A percentile compares a stretch with the other conserved stretches of the same genome.
phyloP scores from a whole-genome alignment of 2,329 filamentous ascomycete species.

The Fusarium subglutinans region DNA sequence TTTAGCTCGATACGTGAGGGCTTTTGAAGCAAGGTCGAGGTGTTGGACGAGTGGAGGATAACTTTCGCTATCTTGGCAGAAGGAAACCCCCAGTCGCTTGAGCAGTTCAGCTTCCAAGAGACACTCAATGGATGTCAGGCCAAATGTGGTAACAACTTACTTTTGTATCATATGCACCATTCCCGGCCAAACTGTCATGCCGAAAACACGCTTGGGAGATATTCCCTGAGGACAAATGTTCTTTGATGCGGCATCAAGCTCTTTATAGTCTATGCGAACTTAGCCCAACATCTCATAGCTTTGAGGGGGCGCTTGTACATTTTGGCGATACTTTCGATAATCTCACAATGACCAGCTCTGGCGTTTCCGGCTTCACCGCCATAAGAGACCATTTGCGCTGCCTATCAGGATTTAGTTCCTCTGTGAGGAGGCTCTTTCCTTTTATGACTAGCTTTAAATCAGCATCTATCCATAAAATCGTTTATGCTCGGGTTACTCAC shows the following conservation, averaged over 20 bases:
- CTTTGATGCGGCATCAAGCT: accelerated
- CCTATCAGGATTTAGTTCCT: accelerated
- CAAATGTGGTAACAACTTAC: neutral
- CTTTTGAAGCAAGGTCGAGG: neutral
- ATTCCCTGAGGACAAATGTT: accelerated
- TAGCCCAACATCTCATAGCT: accelerated
- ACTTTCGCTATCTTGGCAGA: neutral
- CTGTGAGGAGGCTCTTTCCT: accelerated
- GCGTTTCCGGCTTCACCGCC: accelerated
- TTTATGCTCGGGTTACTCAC: accelerated
- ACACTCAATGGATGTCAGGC: too few relatives aligned
- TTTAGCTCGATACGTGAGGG: neutral
- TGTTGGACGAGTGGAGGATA: neutral
- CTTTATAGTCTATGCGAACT: accelerated
- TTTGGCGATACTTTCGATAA: neutral
- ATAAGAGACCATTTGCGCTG: neutral
- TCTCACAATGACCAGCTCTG: accelerated
- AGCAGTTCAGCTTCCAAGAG: too few relatives aligned
- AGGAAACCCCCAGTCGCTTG: neutral
- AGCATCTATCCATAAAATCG: accelerated
- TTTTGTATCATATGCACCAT: neutral
- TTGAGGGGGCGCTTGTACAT: neutral
- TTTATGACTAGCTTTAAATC: accelerated
- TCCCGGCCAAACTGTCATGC: too few relatives aligned
- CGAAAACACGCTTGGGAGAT: accelerated